These are phyloP conservation scores for Fusarium lateritium DNA, from an alignment of 2,329 filamentous ascomycete species.

Conservation along the genomic window DNA sequence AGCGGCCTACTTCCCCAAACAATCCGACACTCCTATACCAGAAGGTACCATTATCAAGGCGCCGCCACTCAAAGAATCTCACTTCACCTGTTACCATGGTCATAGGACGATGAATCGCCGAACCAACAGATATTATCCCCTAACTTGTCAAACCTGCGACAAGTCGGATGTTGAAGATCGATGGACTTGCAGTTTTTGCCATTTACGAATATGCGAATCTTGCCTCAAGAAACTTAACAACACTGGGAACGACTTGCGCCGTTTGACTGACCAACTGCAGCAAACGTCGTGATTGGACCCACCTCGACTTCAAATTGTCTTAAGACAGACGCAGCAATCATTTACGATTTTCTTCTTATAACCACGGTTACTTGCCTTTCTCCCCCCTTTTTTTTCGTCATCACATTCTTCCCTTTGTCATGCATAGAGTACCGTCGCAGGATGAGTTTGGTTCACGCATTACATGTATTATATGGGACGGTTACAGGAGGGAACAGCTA, in stretches of 20 bases:
- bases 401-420: conserved; percentile 38
- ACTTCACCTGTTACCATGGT: conserved; percentile 63
- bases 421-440: conserved; percentile 32
- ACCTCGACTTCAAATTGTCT: neutral
- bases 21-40: conserved; percentile 47
- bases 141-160: conserved; percentile 69
- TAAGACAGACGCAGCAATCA: conserved; percentile 1
- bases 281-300: conserved; percentile 9
- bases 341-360: conserved; percentile 17
- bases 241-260: conserved; percentile 60
- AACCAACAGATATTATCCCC: conserved; percentile 64
- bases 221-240: conserved; percentile 61
- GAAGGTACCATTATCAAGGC: conserved; percentile 60
- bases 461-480: conserved; percentile 44
- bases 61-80: conserved; percentile 60
- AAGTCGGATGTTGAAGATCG: conserved; percentile 62
- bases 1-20: conserved; percentile 57
- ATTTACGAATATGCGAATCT: conserved; percentile 65
- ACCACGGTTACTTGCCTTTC: neutral
- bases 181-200: conserved; percentile 65
- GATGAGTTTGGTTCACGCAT: conserved; percentile 31
- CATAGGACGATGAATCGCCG: conserved; percentile 65
- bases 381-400: neutral
- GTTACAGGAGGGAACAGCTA: conserved; percentile 6
- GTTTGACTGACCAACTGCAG: conserved; percentile 55